These are phyloP conservation scores for Favolaschia claudopus DNA, from an alignment of 768 basidiomycete species.

Conservation along the genomic window DNA sequence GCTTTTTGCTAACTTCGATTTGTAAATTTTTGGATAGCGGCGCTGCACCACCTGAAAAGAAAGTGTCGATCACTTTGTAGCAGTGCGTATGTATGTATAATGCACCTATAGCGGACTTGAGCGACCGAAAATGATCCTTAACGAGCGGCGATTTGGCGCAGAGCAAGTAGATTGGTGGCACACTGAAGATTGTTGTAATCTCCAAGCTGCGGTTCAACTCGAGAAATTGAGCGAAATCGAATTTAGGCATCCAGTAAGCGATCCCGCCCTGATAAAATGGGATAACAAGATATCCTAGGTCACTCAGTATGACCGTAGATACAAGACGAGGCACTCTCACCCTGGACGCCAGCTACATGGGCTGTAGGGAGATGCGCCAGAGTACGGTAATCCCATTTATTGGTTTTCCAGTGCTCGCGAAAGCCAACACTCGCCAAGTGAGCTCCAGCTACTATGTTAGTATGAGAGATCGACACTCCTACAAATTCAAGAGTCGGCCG, in stretches of 20 bases:
- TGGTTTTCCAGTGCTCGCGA: conserved; percentile 5
- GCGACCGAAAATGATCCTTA: conserved; percentile 11
- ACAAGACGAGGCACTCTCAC: background rate
- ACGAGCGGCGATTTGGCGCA: conserved; percentile 19
- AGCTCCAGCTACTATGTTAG: conserved; percentile 9
- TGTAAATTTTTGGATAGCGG: conserved; percentile 21
- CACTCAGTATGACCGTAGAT: background rate
- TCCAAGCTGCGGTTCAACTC: conserved; percentile 3
- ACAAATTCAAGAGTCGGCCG: background rate
- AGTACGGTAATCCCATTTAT: conserved; percentile 16
- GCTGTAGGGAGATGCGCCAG: conserved; percentile 20
- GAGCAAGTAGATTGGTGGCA: conserved; percentile 19
- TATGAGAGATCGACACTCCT: conserved; percentile 22
- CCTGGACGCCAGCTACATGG: conserved; percentile 17
- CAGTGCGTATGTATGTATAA: background rate
- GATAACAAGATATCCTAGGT: conserved; percentile 12
- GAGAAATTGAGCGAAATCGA: conserved; percentile 21
- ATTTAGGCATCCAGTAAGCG: conserved; percentile 21
- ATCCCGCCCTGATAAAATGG: conserved; percentile 16
- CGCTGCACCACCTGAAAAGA: conserved; percentile 13
- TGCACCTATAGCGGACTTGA: conserved; percentile 6
- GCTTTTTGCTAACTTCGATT: conserved; percentile 10
- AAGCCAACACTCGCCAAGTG: background rate
- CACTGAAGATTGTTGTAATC: conserved; percentile 18
- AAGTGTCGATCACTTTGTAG: background rate